These are phyloP conservation scores for Cyclocybe cylindracea DNA, from an alignment of 768 basidiomycete genomes.

Conservation along the genomic window DNA sequence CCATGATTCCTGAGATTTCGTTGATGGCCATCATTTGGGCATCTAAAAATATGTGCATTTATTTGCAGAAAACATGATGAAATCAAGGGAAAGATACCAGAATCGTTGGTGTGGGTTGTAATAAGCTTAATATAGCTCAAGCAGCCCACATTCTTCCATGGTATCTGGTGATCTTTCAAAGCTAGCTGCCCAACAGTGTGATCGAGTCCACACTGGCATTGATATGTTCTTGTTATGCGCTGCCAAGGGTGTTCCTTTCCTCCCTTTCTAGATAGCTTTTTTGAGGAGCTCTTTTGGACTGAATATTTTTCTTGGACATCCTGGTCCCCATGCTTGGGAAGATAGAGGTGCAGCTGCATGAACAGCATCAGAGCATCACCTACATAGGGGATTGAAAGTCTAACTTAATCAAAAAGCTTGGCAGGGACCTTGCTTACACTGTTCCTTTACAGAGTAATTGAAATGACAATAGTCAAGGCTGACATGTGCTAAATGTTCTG, in stretches of 20 bases:
- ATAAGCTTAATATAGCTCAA: conserved; percentile 17
- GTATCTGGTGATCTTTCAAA: conserved; percentile 13
- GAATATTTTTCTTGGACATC: conserved; percentile 14
- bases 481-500: conserved; percentile 2
- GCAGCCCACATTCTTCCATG: conserved; percentile 19
- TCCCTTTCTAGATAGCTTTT: not conserved
- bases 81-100: not conserved
- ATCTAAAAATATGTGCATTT: conserved; percentile 9
- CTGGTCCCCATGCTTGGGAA: conserved; percentile 8
- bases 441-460: conserved; percentile 7
- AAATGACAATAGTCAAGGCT: conserved; percentile 6
- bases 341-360: conserved; percentile 5
- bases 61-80: not conserved
- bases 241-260: not conserved
- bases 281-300: conserved; percentile 8
- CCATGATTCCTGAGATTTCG: conserved; percentile 18
- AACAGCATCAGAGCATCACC: conserved; percentile 8
- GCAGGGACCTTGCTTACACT: conserved; percentile 5
- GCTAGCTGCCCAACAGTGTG: conserved; percentile 10
- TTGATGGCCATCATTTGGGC: conserved; percentile 14
- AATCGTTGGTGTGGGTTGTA: conserved; percentile 9
- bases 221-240: conserved; percentile 10
- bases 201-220: conserved; percentile 18
- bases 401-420: not conserved
- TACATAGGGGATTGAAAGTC: not conserved